Percentiles rank a stretch among this genome's conserved stretches.
Conservation (phyloP, 2,329 filamentous ascomycete species). For the Talaromyces sp. region DNA sequence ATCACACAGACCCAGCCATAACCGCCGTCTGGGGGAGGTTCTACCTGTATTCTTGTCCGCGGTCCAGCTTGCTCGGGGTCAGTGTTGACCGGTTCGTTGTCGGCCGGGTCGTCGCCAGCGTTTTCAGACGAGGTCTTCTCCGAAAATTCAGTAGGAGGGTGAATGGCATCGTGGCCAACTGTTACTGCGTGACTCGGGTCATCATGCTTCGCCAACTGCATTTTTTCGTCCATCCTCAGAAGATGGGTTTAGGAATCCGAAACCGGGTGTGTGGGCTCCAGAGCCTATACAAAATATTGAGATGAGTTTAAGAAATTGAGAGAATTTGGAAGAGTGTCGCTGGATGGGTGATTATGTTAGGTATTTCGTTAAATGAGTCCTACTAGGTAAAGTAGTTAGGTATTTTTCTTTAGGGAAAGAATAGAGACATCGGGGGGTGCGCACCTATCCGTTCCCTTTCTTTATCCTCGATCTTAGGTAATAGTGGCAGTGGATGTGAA, state of each 20-base stretch:
- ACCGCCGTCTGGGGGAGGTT: constrained; percentile 47
- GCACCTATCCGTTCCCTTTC: no score
- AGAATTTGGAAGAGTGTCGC: no score
- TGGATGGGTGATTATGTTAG: no score
- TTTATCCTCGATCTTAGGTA: no score
- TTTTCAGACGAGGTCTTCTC: neutral
- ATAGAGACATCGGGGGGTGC: no score
- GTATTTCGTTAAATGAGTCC: no score
- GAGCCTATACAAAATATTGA: neutral
- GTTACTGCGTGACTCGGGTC: neutral
- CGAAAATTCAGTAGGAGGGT: neutral
- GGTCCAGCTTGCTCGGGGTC: neutral
- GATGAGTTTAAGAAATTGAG: neutral
- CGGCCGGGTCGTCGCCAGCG: neutral
- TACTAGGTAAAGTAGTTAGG: no score
- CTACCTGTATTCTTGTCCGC: neutral
- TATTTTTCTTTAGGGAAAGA: no score
- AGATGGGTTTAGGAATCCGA: neutral
- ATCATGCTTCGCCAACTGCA: neutral
- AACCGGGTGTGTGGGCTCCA: neutral
- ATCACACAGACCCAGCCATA: constrained; percentile 60
- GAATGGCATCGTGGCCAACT: neutral
- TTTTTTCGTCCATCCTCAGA: neutral
- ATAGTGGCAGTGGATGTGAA: no score
- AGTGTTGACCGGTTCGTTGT: neutral